phyloP scores from a whole-genome alignment of 2,329 filamentous ascomycete species.

The Aspergillus arachidicola region DNA sequence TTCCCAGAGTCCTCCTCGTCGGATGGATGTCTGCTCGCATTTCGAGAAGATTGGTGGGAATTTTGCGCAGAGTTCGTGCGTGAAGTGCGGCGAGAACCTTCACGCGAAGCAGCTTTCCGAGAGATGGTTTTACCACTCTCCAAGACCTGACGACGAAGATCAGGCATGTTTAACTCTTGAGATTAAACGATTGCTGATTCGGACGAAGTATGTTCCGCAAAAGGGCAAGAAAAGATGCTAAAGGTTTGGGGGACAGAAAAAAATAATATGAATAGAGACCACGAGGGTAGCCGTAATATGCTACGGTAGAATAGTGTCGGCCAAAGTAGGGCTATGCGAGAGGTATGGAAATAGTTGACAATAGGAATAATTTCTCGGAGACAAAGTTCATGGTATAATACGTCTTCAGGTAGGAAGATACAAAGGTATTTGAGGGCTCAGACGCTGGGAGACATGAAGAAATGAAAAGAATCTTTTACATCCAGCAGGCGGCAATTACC shows the following conservation, averaged over 20 bases:
- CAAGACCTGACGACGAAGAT: constrained; percentile 59
- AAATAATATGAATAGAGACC: neutral
- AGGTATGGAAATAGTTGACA: constrained; percentile 22
- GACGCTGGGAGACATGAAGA: constrained; percentile 11
- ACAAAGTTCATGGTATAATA: constrained; percentile 23
- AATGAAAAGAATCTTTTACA: constrained; percentile 11
- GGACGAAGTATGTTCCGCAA: neutral
- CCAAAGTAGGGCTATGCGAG: constrained; percentile 17
- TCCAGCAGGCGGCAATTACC: neutral
- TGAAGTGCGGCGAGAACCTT: constrained; percentile 56
- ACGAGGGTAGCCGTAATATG: neutral
- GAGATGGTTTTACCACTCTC: constrained; percentile 68
- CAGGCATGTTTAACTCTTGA: constrained; percentile 43
- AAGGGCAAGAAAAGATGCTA: neutral
- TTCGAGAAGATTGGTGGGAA: constrained; percentile 58
- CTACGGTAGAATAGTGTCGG: neutral
- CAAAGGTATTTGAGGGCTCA: constrained; percentile 10
- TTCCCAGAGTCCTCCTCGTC: constrained; percentile 61
- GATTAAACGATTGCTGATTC: neutral
- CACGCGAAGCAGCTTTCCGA: constrained; percentile 60
- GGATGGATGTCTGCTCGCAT: constrained; percentile 57
- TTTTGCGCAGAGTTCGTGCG: constrained; percentile 54
- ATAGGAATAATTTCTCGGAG: constrained; percentile 18
- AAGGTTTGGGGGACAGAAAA: neutral
- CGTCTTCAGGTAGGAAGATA: neutral